These are phyloP conservation scores for Pseudocohnilembus persalinus DNA, from an alignment of 169 alveolate species.

Conservation along the genomic window DNA sequence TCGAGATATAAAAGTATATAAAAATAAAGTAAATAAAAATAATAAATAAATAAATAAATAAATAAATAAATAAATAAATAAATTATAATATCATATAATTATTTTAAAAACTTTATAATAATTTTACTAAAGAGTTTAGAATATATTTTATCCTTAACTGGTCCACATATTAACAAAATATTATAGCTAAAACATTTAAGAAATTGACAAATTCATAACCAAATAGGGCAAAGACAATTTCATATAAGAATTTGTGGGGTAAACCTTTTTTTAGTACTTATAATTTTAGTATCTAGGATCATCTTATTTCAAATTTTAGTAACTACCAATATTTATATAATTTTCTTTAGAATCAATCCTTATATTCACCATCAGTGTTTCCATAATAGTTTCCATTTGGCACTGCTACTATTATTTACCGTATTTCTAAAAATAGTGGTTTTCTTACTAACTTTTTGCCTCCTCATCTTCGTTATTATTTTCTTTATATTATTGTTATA, in stretches of 20 bases:
- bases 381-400: slow-evolving; percentile 28
- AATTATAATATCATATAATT: not conserved
- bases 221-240: slow-evolving; percentile 18
- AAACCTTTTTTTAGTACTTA: slow-evolving; percentile 15
- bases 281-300: not conserved
- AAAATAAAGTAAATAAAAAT: no score
- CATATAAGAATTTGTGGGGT: slow-evolving; percentile 12
- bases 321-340: not conserved
- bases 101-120: not conserved
- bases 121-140: not conserved
- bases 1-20: no score
- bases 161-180: slow-evolving; percentile 15
- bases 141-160: slow-evolving; percentile 29
- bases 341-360: slow-evolving; percentile 24
- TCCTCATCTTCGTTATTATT: slow-evolving; percentile 19
- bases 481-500: slow-evolving; percentile 2
- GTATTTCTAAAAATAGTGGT: not conserved
- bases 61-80: no score
- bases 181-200: slow-evolving; percentile 14
- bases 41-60: no score
- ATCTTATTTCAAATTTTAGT: not conserved
- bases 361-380: slow-evolving; percentile 24
- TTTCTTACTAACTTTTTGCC: not conserved
- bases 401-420: no score
- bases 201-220: slow-evolving; percentile 17